Evolutionary conservation across 805 yeast genomes (phyloP).

Genomic region (Torulaspora maleeae): DNA sequence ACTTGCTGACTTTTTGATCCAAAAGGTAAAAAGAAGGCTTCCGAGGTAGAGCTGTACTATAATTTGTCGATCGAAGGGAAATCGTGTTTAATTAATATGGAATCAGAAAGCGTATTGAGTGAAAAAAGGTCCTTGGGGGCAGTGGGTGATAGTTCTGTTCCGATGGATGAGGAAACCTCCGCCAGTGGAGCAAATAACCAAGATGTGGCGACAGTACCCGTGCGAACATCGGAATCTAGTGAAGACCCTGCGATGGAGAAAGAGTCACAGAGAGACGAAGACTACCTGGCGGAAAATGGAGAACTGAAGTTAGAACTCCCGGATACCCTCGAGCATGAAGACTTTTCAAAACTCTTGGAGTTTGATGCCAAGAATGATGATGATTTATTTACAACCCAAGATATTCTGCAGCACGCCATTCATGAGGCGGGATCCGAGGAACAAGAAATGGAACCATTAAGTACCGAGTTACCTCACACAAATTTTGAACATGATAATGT

Average conservation of each 20-base stretch:
- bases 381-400: conserved; percentile 22
- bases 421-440: conserved; percentile 11
- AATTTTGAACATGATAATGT: conserved; percentile 11
- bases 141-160: background rate
- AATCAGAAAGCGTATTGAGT: conserved; percentile 9
- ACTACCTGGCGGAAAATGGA: conserved; percentile 11
- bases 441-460: conserved; percentile 1
- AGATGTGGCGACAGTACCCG: conserved; percentile 1
- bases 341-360: conserved; percentile 32
- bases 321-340: conserved; percentile 27
- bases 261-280: conserved; percentile 4
- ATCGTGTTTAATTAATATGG: conserved; percentile 3
- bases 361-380: conserved; percentile 34
- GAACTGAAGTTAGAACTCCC: conserved; percentile 25
- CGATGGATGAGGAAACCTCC: background rate
- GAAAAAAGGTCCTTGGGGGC: conserved; percentile 9
- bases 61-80: no score
- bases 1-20: background rate
- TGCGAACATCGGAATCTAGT: background rate
- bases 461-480: conserved; percentile 6
- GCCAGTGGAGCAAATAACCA: background rate
- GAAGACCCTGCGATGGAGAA: conserved; percentile 1
- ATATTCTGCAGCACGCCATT: conserved; percentile 17
- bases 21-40: background rate
- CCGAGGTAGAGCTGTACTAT: no score